Percentiles rank a stretch among this genome's conserved stretches.
These are phyloP conservation scores for Trichosporon sp. DNA, from an alignment of 1,284 basidiomycete genomes.

Conservation along the genomic window DNA sequence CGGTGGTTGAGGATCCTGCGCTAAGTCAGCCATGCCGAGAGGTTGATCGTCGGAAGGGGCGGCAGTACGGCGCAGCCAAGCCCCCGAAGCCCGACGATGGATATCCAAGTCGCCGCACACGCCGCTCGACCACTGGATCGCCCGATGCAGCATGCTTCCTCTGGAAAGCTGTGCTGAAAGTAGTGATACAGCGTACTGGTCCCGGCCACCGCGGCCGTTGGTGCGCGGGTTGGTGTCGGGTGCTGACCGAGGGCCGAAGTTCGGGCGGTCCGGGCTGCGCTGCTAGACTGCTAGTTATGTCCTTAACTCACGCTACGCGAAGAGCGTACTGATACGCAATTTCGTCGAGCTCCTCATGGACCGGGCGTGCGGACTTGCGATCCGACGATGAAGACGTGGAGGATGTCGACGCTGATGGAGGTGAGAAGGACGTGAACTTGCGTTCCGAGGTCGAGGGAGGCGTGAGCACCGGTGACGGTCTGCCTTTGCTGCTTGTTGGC, in stretches of 20 bases:
- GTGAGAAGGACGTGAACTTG: neutral
- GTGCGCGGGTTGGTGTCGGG: neutral
- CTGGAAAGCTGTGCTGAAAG: neutral
- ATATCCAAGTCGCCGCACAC: neutral
- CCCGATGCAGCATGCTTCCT: neutral
- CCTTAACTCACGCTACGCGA: conserved; percentile 49
- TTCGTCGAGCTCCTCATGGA: conserved; percentile 46
- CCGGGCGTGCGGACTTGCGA: neutral
- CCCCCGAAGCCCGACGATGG: neutral
- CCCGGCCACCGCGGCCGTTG: neutral
- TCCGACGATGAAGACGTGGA: neutral
- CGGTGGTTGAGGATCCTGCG: conserved; percentile 10
- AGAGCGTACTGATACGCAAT: conserved; percentile 52
- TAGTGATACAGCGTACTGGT: neutral
- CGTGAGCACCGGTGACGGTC: neutral
- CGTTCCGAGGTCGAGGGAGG: neutral
- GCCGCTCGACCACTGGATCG: neutral
- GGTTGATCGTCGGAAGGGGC: neutral
- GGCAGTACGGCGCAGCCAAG: neutral
- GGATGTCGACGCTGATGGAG: neutral
- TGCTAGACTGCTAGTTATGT: neutral
- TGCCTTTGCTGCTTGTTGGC: neutral
- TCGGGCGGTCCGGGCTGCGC: neutral
- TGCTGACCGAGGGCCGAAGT: neutral
- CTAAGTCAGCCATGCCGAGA: conserved; percentile 12